phyloP scores from a whole-genome alignment of 352 stramenopile genomes.

The Aphanomyces cochlioides region DNA sequence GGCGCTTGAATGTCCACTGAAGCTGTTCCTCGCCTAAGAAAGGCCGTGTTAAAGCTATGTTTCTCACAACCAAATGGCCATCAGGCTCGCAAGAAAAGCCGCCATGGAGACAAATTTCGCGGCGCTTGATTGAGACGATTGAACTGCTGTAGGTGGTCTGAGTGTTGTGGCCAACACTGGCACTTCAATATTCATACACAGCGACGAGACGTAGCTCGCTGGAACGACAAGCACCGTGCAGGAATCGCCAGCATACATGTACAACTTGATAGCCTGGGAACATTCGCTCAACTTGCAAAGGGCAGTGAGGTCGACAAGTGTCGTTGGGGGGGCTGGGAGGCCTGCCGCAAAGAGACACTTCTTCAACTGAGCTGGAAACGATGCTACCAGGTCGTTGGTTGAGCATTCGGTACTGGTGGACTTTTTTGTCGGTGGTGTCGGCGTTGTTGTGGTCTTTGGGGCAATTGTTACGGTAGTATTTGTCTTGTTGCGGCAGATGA shows the following conservation, averaged over 20 bases:
- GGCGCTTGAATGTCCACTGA: not conserved
- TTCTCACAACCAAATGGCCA: too few species aligned
- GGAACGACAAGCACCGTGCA: not conserved
- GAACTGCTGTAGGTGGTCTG: too few species aligned
- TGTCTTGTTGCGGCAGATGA: too few species aligned
- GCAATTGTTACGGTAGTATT: too few species aligned
- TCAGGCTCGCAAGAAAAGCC: too few species aligned
- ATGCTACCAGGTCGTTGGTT: not conserved
- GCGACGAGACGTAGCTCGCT: not conserved
- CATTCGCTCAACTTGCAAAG: conserved; percentile 14
- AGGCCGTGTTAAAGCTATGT: too few species aligned
- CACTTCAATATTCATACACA: not conserved
- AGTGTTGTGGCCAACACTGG: too few species aligned
- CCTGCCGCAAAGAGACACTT: conserved; percentile 1
- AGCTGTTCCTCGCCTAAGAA: too few species aligned
- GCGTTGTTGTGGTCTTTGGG: too few species aligned
- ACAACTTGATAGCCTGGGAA: not conserved
- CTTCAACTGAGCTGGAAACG: conserved; percentile 3
- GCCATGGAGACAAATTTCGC: too few species aligned
- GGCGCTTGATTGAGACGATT: too few species aligned
- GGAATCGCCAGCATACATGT: not conserved
- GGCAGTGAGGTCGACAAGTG: not conserved
- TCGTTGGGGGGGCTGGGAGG: not conserved
- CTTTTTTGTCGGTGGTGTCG: not conserved
- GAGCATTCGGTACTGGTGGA: not conserved